Base-by-base conservation (phyloP, 805 yeast genomes). In the Candida manassasensis region DNA sequence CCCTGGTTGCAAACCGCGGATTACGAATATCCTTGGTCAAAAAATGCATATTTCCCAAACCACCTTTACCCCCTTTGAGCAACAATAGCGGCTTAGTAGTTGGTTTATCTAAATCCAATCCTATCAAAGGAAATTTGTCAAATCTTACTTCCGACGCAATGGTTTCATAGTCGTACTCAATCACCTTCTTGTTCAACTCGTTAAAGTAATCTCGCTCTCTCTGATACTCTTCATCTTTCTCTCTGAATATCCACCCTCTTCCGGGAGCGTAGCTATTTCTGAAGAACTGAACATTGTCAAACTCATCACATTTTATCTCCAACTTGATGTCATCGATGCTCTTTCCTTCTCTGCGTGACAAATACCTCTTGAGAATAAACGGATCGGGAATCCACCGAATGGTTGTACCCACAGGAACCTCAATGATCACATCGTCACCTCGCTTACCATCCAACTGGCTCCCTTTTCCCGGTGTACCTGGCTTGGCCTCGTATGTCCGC, bases 1-100 rank as follows among this genome's bases (percentile, higher is more conserved):
- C 98, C 17, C 53, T 55, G 50, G 88, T 89, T 18, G 90, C 77
- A 56, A 93, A 93, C 37, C 95, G 67, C 10, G 98, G 98, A 49
- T 88, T 90, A 41, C 97, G 75, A 39, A 93, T 79, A 34, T 78
- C 76, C 30, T 81, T 71, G 1, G 96, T 87, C 32, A 85, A 67
- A 53, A 93, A 93, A 56, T 90, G 96, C 93, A 87, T 87, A 57
- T 93, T 93, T 1, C 98, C 98, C 65, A 90, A 69, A 0, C 98
- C 98, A 14, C 97, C 97, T 43, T 71, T 69, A 7, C 98, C 98
- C 28, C 98, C 98, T 47, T 73, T 74, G 30, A 89, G 50, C 13
- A 93, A 48, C 34, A 84, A 61, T 3, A 81, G 56, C 1, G 97
- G 96, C 29, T 71, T 73, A 2, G 71, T 71, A 0, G 86, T 69